Base-by-base conservation (phyloP, 2,329 filamentous ascomycete species). In the Incumbomyces delicatus region DNA sequence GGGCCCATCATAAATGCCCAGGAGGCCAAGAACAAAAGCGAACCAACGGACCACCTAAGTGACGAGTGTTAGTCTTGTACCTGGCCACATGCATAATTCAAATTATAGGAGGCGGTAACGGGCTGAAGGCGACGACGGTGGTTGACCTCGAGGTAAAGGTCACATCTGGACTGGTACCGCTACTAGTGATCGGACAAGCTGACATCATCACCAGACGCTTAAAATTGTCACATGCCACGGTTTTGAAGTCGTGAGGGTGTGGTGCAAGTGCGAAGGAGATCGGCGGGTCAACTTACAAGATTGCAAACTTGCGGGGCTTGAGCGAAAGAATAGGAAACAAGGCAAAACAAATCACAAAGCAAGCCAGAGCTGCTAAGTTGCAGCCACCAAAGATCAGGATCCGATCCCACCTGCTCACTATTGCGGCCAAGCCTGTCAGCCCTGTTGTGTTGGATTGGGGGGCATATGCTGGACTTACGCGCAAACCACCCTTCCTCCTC, bases 361-460 rank as follows among this genome's bases (percentile, higher is more conserved):
- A 90, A 57, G 85, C 87, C 54, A 87, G 74, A 53, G 92, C 88
- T 51, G 84, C 88, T 58, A 95, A 67, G 68, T 95, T 94, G 72
- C 90, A 94, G 61, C 83, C 87, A 55, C 78, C 83, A 68, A 98
- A 98, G 60, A 96, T 78, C 64, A 98, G 75, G 62, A 96, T 72
- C 48, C 90, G 85, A 70, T 98, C 92, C 92, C 90, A 96, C 70
- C 90, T 80, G 71, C 87, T 95, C 72, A 98, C 92, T 96, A 68
- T 62, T 60, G 60, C 51, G 31, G 38, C 44, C 60, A 46, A 22
- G 31, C 50, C 51, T 57, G 52, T 52, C 50, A 51, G 51, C 22
- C 22, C 22, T 47, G 14, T 20, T 17, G 39, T 22, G 14, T 17
- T 20, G 13, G 30, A 44, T 34, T 1, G n/a, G 44, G 18, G 41